phyloP scores from a whole-genome alignment of 2,329 filamentous ascomycete genomes.

The Trichoderma sp. region DNA sequence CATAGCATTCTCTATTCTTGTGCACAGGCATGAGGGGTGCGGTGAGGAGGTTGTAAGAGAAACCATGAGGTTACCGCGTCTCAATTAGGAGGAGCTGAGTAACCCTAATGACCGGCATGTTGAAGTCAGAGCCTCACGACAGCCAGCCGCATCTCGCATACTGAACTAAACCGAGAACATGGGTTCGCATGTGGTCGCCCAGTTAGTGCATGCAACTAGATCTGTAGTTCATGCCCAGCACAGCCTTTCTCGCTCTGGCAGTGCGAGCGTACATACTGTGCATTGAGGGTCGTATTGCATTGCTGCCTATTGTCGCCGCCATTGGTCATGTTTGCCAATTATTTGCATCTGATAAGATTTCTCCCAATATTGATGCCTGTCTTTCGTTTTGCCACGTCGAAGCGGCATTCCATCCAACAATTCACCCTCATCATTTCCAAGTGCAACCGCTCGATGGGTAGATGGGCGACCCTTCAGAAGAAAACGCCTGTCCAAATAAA shows the following conservation, averaged over 20 bases:
- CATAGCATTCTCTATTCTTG: not conserved
- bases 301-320: not conserved
- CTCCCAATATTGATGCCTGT: not conserved
- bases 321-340: not conserved
- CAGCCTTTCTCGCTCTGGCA: not conserved
- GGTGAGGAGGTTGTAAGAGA: not conserved
- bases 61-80: not conserved
- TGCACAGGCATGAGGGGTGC: not conserved
- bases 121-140: not conserved
- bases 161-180: not conserved
- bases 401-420: not conserved
- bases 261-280: not conserved
- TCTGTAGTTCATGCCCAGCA: not conserved
- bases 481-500: too few species aligned
- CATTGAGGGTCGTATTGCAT: not conserved
- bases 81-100: not conserved
- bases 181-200: not conserved
- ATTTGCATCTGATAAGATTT: not conserved
- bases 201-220: not conserved
- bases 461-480: too few species aligned
- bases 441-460: too few species aligned
- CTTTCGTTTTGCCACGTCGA: not conserved
- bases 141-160: not conserved
- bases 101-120: not conserved
- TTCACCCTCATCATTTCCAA: not conserved